Evolutionary conservation across 2,329 filamentous ascomycete genomes (phyloP).

Genomic region (Xylaria sp.): DNA sequence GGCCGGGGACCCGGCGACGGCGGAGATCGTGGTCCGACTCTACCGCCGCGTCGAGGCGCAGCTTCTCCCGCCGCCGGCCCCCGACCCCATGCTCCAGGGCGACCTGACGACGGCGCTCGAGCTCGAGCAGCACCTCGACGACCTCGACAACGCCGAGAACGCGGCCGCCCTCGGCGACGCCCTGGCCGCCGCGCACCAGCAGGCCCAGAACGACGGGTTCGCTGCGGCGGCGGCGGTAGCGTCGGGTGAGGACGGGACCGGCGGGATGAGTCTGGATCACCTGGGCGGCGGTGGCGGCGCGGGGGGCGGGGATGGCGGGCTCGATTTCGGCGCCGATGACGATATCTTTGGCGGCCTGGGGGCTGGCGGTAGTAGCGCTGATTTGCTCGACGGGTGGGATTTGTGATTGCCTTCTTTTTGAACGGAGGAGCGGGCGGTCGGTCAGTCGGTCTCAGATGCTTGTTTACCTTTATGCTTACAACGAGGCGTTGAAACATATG

Average conservation of each 20-base stretch:
- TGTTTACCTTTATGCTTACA: too few relatives aligned
- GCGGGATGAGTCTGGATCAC: constrained; percentile 42
- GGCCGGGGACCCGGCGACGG: constrained; percentile 57
- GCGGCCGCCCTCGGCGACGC: constrained; percentile 45
- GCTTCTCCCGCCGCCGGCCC: constrained; percentile 47
- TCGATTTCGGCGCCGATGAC: constrained; percentile 44
- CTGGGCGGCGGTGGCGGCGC: constrained; percentile 44
- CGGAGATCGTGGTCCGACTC: constrained; percentile 65
- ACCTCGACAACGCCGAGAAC: constrained; percentile 45
- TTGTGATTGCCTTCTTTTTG: constrained; percentile 26
- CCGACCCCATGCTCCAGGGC: constrained; percentile 46
- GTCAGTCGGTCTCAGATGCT: too few relatives aligned
- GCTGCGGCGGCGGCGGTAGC: too few relatives aligned
- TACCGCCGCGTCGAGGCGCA: constrained; percentile 68
- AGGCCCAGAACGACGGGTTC: constrained; percentile 41
- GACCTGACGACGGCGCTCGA: constrained; percentile 48
- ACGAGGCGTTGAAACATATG: too few relatives aligned
- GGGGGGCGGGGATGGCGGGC: constrained; percentile 41
- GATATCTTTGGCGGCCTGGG: constrained; percentile 47
- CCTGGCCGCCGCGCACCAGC: constrained; percentile 48
- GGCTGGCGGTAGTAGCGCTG: constrained; percentile 25
- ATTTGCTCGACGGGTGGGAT: constrained; percentile 37
- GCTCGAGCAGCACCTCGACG: constrained; percentile 42
- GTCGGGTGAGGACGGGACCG: constrained; percentile 42
- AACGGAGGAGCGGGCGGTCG: too few relatives aligned